Conservation (phyloP, 2,329 filamentous ascomycete species). For the Neoascochyta sp. region DNA sequence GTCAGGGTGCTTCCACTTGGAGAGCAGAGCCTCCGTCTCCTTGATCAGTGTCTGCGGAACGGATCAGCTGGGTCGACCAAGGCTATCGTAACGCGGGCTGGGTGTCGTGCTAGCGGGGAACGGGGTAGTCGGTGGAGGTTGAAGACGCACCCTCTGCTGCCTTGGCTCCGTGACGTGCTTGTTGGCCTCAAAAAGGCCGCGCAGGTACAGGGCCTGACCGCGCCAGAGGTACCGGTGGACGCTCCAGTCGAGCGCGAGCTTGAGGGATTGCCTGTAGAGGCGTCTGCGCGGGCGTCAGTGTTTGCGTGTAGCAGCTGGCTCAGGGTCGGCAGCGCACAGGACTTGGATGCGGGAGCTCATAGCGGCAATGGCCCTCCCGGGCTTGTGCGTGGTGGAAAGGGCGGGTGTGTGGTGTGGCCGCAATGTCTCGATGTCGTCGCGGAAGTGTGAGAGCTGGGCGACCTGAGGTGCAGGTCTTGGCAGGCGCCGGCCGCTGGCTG, state of each 20-base stretch:
- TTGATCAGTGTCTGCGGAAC: conserved; percentile 76
- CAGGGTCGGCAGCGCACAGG: conserved; percentile 26
- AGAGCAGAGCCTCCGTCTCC: conserved; percentile 82
- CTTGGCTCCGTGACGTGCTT: conserved; percentile 77
- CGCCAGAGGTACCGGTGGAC: conserved; percentile 92
- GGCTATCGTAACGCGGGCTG: background rate
- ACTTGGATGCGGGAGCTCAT: conserved; percentile 43
- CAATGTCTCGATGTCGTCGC: conserved; percentile 27
- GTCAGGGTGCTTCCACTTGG: conserved; percentile 97
- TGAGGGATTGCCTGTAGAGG: conserved; percentile 88
- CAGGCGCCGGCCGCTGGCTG: conserved; percentile 18
- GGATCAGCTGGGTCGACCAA: too few species aligned
- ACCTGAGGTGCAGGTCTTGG: conserved; percentile 26
- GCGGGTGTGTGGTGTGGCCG: conserved; percentile 15
- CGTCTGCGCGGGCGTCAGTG: conserved; percentile 46
- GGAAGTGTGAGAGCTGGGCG: conserved; percentile 13
- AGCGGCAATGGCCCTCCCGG: conserved; percentile 15
- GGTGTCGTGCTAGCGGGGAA: background rate
- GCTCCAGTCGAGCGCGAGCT: conserved; percentile 91
- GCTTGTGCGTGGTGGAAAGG: conserved; percentile 12
- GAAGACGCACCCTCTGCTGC: conserved; percentile 72
- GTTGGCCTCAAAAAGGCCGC: conserved; percentile 92
- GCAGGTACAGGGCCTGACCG: conserved; percentile 92
- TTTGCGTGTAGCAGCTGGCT: conserved; percentile 13
- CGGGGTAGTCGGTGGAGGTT: too few species aligned